Conservation (phyloP, 441 rosid genomes). For the Daphne laureola region DNA sequence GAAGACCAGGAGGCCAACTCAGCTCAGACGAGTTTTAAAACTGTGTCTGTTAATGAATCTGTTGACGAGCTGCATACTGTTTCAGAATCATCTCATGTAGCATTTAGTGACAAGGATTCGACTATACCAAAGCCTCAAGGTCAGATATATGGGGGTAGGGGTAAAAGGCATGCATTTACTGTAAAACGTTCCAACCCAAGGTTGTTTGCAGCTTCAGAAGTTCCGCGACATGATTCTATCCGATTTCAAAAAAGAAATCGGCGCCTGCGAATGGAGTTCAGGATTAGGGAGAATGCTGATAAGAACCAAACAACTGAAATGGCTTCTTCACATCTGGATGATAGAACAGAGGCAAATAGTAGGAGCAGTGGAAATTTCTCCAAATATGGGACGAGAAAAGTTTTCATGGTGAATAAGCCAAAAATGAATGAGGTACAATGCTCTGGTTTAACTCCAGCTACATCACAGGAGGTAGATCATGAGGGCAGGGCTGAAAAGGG, state of each 20-base stretch:
- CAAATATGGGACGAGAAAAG: conserved; percentile 43
- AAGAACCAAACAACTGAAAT: conserved; percentile 25
- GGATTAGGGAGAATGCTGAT: conserved; percentile 55
- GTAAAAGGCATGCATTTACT: conserved; percentile 35
- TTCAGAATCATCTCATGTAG: conserved; percentile 20
- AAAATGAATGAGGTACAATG: conserved; percentile 43
- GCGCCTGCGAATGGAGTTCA: conserved; percentile 62
- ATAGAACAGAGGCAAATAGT: conserved; percentile 40
- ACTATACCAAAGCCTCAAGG: conserved; percentile 33
- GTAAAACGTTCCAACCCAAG: conserved; percentile 46
- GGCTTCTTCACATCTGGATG: conserved; percentile 38
- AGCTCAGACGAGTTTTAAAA: conserved; percentile 23
- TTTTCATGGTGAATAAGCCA: conserved; percentile 40
- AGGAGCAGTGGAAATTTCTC: conserved; percentile 30
- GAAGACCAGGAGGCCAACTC: conserved; percentile 31
- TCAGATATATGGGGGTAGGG: conserved; percentile 33
- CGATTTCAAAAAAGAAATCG: conserved; percentile 60
- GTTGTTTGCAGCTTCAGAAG: conserved; percentile 43
- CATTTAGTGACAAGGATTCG: conserved; percentile 28
- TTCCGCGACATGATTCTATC: conserved; percentile 42
- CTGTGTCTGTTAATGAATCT: conserved; percentile 30
- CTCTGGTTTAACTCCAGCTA: conserved; percentile 25
- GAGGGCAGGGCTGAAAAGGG: conserved; percentile 42
- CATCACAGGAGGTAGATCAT: conserved; percentile 32
- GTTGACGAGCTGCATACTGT: conserved; percentile 35